Evolutionary conservation across 306 rosid species (phyloP), one percentile per base, ranked within the genome.

Genomic region (Cucurbita pepo): DNA sequence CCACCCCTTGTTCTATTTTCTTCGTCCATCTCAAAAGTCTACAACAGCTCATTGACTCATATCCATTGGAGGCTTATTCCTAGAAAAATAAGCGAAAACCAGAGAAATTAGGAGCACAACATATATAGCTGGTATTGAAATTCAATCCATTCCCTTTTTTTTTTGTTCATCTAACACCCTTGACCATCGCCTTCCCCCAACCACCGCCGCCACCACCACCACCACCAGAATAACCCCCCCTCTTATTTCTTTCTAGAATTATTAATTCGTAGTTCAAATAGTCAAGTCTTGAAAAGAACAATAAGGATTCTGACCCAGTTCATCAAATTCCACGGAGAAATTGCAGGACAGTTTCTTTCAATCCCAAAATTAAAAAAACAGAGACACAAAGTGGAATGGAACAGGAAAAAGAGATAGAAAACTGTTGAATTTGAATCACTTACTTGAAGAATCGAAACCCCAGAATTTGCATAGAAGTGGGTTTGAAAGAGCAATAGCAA

Each of bases 161-260:
- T 13, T 50, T 50, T 50, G 7, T n/a, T 62, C 82, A 84, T 88
- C 98, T 85, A 90, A 88, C 90, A 76, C 84, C 85, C 81, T 88
- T 88, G 96, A 92, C 92, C 76, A 52, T 73, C 72, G 75, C 76
- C 74, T 52, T 22, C 55, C 34, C 76, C 34, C 22, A n/a, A 21
- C 56, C 12, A 43, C 6, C 45, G 40, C 47, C 67, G 15, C 5
- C 22, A n/a, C 41, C 12, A 43, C 1, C 45, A 38, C 67, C 67
- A 37, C 11, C 67, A n/a, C 67, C 51, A 58, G 64, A 34, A 58
- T 57, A 37, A 58, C 77, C 38, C 13, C 13, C 72, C 79, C 81
- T 56, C 81, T 77, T 76, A 73, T 77, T 69, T 45, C 54, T 70
- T 78, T 38, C 59, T 37, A 77, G 41, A 76, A 69, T 40, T 19